Conservation (phyloP, 345 rosid genomes). For the Brassica juncea region DNA sequence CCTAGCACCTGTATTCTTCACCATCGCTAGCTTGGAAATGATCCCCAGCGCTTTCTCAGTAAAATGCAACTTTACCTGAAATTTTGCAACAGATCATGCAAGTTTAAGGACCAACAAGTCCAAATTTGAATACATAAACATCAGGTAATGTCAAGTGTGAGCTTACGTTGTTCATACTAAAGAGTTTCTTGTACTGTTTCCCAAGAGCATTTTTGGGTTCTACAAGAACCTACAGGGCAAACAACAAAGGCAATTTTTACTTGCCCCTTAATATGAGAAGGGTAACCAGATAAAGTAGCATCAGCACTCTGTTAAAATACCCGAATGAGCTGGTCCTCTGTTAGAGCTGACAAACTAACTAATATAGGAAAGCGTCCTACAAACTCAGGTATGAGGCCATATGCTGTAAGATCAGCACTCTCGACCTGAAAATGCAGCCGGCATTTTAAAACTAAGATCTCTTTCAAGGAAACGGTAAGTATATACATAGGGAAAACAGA, state of each 20-base stretch:
- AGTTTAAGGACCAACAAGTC: constrained; percentile 2
- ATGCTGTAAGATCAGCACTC: constrained; percentile 87
- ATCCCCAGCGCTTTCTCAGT: constrained; percentile 75
- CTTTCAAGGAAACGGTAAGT: constrained; percentile 8
- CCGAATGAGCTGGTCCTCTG: constrained; percentile 89
- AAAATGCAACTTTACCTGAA: constrained; percentile 87
- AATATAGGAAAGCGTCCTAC: constrained; percentile 91
- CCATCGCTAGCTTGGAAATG: constrained; percentile 82
- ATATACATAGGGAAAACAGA: background rate
- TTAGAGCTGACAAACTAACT: constrained; percentile 86
- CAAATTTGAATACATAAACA: background rate
- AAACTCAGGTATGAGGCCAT: constrained; percentile 98
- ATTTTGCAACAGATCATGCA: constrained; percentile 21
- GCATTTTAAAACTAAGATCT: constrained; percentile 11
- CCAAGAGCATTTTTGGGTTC: constrained; percentile 94
- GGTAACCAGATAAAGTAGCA: too few relatives aligned
- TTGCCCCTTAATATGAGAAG: constrained; percentile 6
- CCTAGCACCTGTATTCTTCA: constrained; percentile 93
- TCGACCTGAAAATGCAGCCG: constrained; percentile 65
- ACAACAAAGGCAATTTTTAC: constrained; percentile 4
- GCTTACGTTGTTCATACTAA: constrained; percentile 86
- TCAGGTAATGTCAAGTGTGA: constrained; percentile 21
- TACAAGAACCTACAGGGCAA: constrained; percentile 62
- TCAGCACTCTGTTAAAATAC: constrained; percentile 37
- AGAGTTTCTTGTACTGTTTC: constrained; percentile 90